These are phyloP conservation scores for Skeletonema costatum DNA, from an alignment of 108 stramenopile species.

Conservation along the genomic window DNA sequence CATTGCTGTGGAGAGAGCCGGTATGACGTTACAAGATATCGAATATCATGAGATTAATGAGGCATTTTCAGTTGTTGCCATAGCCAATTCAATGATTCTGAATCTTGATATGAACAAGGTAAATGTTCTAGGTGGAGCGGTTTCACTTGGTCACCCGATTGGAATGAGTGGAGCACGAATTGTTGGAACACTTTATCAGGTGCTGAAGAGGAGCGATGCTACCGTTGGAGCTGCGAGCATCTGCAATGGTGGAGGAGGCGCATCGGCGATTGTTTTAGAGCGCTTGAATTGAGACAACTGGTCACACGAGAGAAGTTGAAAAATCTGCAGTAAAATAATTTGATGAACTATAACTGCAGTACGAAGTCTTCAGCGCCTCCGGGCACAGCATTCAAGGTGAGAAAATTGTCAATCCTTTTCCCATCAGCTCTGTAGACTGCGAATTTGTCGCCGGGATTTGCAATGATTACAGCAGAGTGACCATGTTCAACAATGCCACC, in stretches of 20 bases:
- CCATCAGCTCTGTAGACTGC: constrained; percentile 17
- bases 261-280: constrained; percentile 95
- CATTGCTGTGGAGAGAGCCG: constrained; percentile 81
- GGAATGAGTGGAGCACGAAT: constrained; percentile 95
- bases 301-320: background rate
- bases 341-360: background rate
- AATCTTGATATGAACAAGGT: constrained; percentile 78
- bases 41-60: constrained; percentile 98
- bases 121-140: constrained; percentile 96
- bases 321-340: background rate
- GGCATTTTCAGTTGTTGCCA: constrained; percentile 95
- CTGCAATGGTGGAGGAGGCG: constrained; percentile 99
- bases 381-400: background rate
- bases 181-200: constrained; percentile 85
- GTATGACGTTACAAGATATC: constrained; percentile 74
- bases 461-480: constrained; percentile 21
- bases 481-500: constrained; percentile 1
- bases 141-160: constrained; percentile 96
- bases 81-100: constrained; percentile 89
- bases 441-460: constrained; percentile 34
- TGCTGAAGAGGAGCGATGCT: constrained; percentile 86
- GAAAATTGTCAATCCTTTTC: background rate
- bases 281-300: constrained; percentile 56
- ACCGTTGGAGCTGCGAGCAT: constrained; percentile 94
- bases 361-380: constrained; percentile 35